phyloP scores from a whole-genome alignment of 2,329 filamentous ascomycete genomes.

The Ascochyta lentis region DNA sequence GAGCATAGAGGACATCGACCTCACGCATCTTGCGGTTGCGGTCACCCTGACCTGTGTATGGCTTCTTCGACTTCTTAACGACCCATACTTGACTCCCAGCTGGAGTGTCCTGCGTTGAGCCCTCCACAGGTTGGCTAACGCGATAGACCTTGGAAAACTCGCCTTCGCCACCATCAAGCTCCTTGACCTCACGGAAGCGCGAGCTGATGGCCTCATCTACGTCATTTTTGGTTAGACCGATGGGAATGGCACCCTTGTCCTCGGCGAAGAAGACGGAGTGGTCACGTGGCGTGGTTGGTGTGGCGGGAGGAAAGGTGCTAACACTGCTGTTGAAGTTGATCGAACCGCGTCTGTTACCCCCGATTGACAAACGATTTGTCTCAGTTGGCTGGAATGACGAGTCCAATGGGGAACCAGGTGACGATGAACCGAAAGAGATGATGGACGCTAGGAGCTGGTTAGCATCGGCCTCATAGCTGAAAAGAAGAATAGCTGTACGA shows the following conservation, averaged over 20 bases:
- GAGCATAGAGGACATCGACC: constrained; percentile 76
- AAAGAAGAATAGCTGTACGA: constrained; percentile 15
- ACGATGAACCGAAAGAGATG: constrained; percentile 63
- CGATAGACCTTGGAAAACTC: constrained; percentile 94
- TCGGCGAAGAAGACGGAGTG: constrained; percentile 64
- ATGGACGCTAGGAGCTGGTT: constrained; percentile 59
- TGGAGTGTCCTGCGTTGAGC: constrained; percentile 35
- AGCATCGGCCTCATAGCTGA: constrained; percentile 15
- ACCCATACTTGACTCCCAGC: constrained; percentile 69
- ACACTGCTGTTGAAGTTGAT: constrained; percentile 48
- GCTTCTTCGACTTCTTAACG: constrained; percentile 89
- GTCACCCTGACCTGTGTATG: constrained; percentile 78
- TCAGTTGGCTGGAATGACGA: constrained; percentile 73
- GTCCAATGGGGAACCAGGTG: constrained; percentile 82
- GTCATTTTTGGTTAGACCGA: constrained; percentile 72
- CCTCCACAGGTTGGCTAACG: constrained; percentile 63
- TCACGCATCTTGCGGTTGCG: constrained; percentile 85
- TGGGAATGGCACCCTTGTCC: constrained; percentile 62
- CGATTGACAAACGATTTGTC: constrained; percentile 83
- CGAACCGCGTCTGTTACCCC: constrained; percentile 57
- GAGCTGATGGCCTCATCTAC: constrained; percentile 76
- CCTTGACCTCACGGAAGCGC: constrained; percentile 77
- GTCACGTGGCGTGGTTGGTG: constrained; percentile 74
- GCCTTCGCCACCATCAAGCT: constrained; percentile 76
- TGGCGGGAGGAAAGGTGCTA: constrained; percentile 72